phyloP scores from a whole-genome alignment of 1,284 basidiomycete genomes.

The Athelia sp. region DNA sequence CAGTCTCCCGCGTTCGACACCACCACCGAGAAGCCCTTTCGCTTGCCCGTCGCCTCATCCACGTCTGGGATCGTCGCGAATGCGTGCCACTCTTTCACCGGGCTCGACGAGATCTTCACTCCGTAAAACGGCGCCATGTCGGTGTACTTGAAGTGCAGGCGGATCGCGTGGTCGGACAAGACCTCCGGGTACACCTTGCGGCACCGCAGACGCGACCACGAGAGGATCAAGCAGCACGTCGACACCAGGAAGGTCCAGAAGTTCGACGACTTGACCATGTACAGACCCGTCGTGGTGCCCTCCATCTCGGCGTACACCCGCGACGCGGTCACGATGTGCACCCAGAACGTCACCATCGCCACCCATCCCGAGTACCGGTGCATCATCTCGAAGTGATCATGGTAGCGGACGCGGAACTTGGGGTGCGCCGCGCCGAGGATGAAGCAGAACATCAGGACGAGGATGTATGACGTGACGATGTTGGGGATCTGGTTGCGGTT shows the following conservation, averaged over 20 bases:
- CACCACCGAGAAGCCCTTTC: constrained; percentile 51
- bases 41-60: constrained; percentile 18
- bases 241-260: constrained; percentile 53
- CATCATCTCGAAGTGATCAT: constrained; percentile 48
- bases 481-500: constrained; percentile 33
- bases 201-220: constrained; percentile 50
- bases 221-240: constrained; percentile 47
- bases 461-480: constrained; percentile 46
- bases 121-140: constrained; percentile 44
- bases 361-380: constrained; percentile 58
- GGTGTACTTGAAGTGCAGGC: constrained; percentile 50
- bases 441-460: constrained; percentile 41
- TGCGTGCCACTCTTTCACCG: constrained; percentile 57
- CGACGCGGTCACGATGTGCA: constrained; percentile 45
- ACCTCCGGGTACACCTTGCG: constrained; percentile 48
- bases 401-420: constrained; percentile 37
- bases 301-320: constrained; percentile 46
- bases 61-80: constrained; percentile 53
- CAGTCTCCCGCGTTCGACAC: constrained; percentile 59
- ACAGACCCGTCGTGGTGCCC: constrained; percentile 33
- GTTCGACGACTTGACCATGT: constrained; percentile 38
- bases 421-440: constrained; percentile 50
- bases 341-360: constrained; percentile 48
- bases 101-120: constrained; percentile 49
- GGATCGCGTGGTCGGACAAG: constrained; percentile 51